Evolutionary conservation across 306 rosid species (phyloP), one percentile per base, ranked within the genome.

Genomic region (Medicago ruthenica): DNA sequence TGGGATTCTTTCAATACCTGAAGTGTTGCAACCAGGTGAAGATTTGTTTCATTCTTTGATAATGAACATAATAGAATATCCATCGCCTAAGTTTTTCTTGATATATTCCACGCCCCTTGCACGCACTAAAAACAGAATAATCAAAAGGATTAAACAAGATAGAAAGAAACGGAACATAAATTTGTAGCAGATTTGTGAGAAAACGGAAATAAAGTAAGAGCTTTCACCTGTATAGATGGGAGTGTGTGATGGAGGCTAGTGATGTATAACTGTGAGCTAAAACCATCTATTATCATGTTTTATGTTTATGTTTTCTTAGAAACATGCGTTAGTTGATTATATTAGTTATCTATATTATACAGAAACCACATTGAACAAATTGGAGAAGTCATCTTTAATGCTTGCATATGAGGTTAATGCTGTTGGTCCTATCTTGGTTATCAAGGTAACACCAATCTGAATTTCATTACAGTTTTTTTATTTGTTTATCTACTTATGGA

Each of bases 321-420:
- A 58, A 12, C 27, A 31, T 69, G 12, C 36, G 74, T 34, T 70
- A 70, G 65, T 74, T 79, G 72, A 73, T 81, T 55, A 34, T 50
- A 36, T 65, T 70, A 40, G 31, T 78, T 60, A 55, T 76, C 31
- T 75, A 60, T 83, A 77, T 80, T 59, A 78, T 84, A 83, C 97
- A 94, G 98, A 94, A 85, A 90, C 97, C 63, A 87, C 97, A 11
- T 47, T 94, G 88, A 86, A 74, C 87, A 92, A 92, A 80, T 88
- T 92, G 77, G 89, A 94, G 84, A 94, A 87, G 79, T 87, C 97
- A 42, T 87, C 96, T 61, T 83, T 94, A 83, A 80, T 92, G 83
- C 88, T 84, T 74, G 83, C 98, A 8, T 94, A 90, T 34, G 98
- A 92, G 85, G 85, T 92, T 77, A 94, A 94, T 80, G 95, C 98